Base-by-base conservation (phyloP, 2,329 filamentous ascomycete genomes). In the Cladophialophora psammophila region DNA sequence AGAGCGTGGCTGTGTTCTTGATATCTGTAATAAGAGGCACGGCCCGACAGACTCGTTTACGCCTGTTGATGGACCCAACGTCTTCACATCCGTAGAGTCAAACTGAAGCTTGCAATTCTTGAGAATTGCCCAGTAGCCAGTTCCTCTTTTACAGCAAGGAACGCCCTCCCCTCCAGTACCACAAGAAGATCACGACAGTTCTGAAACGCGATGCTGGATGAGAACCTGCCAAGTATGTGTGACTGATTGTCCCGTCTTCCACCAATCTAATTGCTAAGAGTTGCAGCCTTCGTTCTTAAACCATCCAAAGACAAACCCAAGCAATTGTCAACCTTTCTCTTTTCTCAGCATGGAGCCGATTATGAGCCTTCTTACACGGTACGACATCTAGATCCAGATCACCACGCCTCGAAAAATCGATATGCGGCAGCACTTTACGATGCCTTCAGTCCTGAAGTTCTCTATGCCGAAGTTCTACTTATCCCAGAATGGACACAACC, bases 371-470 rank as follows among this genome's bases (percentile, higher is more conserved):
- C 91, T 60, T 98, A 98, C 79, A 84, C 90, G n/a, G 83, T 97
- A 38, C 89, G 90, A 72, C 89, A 91, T 71, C 86, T 90, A 67
- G 89, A 95, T 75, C 91, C 93, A 1, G 78, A 87, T n/a, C 81
- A 87, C 7, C 86, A 89, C 50, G 83, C 84, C 10, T 89, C 92
- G 32, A 89, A 86, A 76, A 95, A 94, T 80, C 91, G 91, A 78
- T 99, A 97, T 78, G 94, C 91, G 48, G 87, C 91, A 67, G 94
- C 92, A 45, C 85, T 98, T 2, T 91, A 91, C 78, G 94, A 98
- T 76, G 89, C 92, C 31, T 89, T 89, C 79, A 90, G 90, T 72
- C 86, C 90, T 0, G 91, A 93, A 35, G 87, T 98, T 64, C 83
- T 98, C 65, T 98, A 91, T 74, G 95, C 88, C 69, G 94, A 98